Base-by-base conservation (phyloP, 805 yeast species). In the Peterozyma toletana region DNA sequence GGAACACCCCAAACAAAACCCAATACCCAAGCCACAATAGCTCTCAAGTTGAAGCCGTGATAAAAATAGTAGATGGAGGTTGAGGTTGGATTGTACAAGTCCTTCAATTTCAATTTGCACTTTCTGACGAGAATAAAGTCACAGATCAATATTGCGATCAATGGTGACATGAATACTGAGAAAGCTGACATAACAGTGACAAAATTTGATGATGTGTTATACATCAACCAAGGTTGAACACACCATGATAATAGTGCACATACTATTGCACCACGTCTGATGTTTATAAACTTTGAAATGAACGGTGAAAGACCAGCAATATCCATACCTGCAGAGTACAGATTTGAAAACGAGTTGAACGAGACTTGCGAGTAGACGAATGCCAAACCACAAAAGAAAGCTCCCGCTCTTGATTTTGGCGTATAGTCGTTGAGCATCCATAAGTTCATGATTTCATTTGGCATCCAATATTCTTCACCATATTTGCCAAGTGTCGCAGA, bases 1-100 rank as follows among this genome's bases (percentile, higher is more conserved):
- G 80, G 80, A 21, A 75, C 45, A 16, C 75, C 75, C 14, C 77
- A 78, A 10, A 68, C 64, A 54, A 67, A 60, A 30, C 71, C 70
- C 5, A 57, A 48, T 4, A 62, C 36, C 67, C 71, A 72, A 9
- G 68, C 59, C 3, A 59, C 39, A 11, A 67, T 42, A 13, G 68
- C 65, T 50, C 71, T 61, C 64, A 67, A 66, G 53, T 75, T 71
- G 48, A 66, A 39, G 9, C 79, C 80, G 30, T 57, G 48, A 33
- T 42, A 54, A 54, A 64, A 68, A 64, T 68, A 72, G 52, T 71
- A 76, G 30, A 52, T 47, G 33, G 55, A 42, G 7, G 54, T 48
- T 2, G 55, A 41, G 30, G 54, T 46, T 15, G 52, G 54, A 15
- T 60, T 57, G 55, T 63, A 76, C 39, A 71, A 53, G 44, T 75